Percentiles rank a stretch among this genome's conserved stretches.
phyloP scores from a whole-genome alignment of 2,329 filamentous ascomycete species.

The Paecilomyces sp. region DNA sequence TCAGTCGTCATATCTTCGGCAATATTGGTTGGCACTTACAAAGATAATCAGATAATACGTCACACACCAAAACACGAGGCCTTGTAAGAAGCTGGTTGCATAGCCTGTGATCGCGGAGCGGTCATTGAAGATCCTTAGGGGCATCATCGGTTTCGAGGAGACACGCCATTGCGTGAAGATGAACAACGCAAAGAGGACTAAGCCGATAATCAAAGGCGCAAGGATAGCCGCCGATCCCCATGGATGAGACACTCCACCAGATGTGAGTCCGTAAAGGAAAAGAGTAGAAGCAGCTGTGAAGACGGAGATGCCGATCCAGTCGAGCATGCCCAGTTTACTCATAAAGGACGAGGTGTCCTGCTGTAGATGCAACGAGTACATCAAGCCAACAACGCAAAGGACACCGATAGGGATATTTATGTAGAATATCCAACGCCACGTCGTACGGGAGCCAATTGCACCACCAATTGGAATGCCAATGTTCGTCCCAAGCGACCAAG shows the following conservation, averaged over 20 bases:
- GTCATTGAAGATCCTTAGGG: not conserved
- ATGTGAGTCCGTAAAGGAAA: not conserved
- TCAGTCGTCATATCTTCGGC: not conserved
- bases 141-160: not conserved
- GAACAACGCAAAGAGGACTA: not conserved
- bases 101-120: not conserved
- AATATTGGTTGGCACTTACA: not conserved
- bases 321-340: not conserved
- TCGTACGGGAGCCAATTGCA: constrained; percentile 9
- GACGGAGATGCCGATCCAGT: not conserved
- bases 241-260: not conserved
- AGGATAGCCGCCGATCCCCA: not conserved
- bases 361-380: not conserved
- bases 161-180: not conserved
- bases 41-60: not conserved
- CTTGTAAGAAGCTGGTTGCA: not conserved
- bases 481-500: constrained; percentile 37
- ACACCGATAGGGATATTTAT: constrained; percentile 30
- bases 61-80: not conserved
- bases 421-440: constrained; percentile 24
- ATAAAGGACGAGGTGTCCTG: not conserved
- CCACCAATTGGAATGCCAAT: constrained; percentile 19
- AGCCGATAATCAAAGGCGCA: not conserved
- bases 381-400: not conserved
- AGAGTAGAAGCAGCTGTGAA: not conserved